Base-by-base conservation (phyloP, 2,329 filamentous ascomycete genomes). In the Eurotiales sp. region DNA sequence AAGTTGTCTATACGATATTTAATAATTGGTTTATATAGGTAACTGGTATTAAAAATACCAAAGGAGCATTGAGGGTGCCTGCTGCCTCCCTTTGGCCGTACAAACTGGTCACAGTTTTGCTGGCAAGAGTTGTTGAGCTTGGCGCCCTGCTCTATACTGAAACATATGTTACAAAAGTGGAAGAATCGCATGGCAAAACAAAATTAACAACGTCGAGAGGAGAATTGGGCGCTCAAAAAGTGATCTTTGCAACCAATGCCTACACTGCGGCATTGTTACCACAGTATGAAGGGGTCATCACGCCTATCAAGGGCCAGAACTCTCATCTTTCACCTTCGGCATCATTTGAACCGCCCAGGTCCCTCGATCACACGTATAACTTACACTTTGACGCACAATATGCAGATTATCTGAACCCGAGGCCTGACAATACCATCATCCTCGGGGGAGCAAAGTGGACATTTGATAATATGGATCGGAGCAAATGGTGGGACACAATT, bases 171-270 rank as follows among this genome's bases (percentile, higher is more conserved):
- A 56, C 56, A 8, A 52, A 52, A 8, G 60, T 73, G 57, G 0
- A 50, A 57, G 8, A 58, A 60, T 3, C 52, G 57, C 6, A 43
- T 58, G 22, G 56, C 62, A 62, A 63, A 3, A 90, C 87, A 83
- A 74, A 76, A 0, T 72, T 90, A 0, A 74, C 83, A 44, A 95
- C 89, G 0, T 29, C 76, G 0, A 82, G 88, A 21, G 90, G 90
- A 14, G 73, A 69, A 37, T 77, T 95, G 50, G 65, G 65, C 0
- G 76, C 89, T 1, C 71, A 74, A 12, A 77, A 80, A 27, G 81
- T 95, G 19, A 77, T 96, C n/a, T 78, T 95, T 14, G 86, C 88
- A 3, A 92, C 87, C 1, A 96, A 96, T 64, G 91, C 77, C 4
- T 93, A 95, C 67, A 91, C 89, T 0, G 88, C 88, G 1, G 78